phyloP scores from a whole-genome alignment of 768 basidiomycete genomes.

The Russula earlei region DNA sequence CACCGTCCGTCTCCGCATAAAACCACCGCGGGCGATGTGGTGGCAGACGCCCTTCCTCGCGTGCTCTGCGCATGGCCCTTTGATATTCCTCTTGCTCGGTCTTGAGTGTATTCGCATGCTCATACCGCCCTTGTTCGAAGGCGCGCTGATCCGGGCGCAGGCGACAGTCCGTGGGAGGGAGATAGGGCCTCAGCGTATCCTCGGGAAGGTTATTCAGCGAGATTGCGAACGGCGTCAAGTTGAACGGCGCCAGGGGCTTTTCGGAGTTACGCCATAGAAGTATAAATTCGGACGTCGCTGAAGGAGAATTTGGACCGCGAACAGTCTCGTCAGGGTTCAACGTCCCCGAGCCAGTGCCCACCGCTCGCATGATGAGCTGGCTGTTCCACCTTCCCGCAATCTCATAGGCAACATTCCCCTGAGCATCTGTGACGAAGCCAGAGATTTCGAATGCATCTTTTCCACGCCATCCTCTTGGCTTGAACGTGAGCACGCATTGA shows the following conservation, averaged over 20 bases:
- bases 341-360: constrained; percentile 44
- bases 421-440: constrained; percentile 63
- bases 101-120: constrained; percentile 74
- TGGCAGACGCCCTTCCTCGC: constrained; percentile 67
- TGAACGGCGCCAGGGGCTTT: constrained; percentile 79
- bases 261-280: constrained; percentile 90
- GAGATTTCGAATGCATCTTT: constrained; percentile 89
- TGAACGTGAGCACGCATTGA: constrained; percentile 84
- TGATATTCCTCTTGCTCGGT: constrained; percentile 77
- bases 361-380: constrained; percentile 78
- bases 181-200: constrained; percentile 54
- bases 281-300: constrained; percentile 59
- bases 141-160: constrained; percentile 89
- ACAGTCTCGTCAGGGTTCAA: constrained; percentile 68
- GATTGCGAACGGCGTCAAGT: constrained; percentile 89
- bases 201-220: constrained; percentile 83
- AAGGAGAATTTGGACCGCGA: constrained; percentile 34
- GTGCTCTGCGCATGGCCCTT: constrained; percentile 50
- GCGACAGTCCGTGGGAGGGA: constrained; percentile 89
- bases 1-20: constrained; percentile 65
- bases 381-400: constrained; percentile 95
- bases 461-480: constrained; percentile 91
- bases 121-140: constrained; percentile 84
- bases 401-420: constrained; percentile 65
- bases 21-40: constrained; percentile 87